phyloP scores from a whole-genome alignment of 352 stramenopile species.

The Phytophthora fragariae region DNA sequence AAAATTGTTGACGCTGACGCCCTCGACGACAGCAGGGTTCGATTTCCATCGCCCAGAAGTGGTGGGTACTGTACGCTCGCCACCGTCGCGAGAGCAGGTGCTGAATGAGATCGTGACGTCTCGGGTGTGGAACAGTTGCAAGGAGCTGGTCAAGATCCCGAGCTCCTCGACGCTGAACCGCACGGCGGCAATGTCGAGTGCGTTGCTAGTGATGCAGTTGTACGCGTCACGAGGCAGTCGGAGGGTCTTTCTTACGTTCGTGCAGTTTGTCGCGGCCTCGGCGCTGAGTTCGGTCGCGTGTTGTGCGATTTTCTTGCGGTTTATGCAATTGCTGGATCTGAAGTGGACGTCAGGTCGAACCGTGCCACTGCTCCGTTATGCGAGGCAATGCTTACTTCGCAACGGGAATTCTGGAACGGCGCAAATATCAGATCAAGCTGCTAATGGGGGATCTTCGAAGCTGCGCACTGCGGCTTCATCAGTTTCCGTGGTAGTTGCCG shows the following conservation, averaged over 20 bases:
- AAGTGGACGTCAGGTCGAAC: conserved; percentile 38
- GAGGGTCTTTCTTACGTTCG: conserved; percentile 59
- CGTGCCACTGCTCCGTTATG: conserved; percentile 48
- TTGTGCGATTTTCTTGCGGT: conserved; percentile 57
- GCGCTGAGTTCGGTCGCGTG: conserved; percentile 75
- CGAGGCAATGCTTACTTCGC: conserved; percentile 49
- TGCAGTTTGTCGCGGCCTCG: conserved; percentile 68
- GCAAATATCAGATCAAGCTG: conserved; percentile 31
- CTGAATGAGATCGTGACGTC: conserved; percentile 73
- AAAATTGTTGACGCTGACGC: conserved; percentile 30
- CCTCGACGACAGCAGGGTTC: conserved; percentile 60
- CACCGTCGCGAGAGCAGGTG: conserved; percentile 52
- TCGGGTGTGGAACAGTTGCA: conserved; percentile 65
- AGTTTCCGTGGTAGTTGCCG: conserved; percentile 38
- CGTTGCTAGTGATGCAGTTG: conserved; percentile 76
- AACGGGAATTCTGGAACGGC: conserved; percentile 30
- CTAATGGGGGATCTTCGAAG: conserved; percentile 17
- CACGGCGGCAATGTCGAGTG: conserved; percentile 74
- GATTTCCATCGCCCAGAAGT: conserved; percentile 66
- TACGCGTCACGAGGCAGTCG: conserved; percentile 75
- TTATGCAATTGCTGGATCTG: conserved; percentile 56
- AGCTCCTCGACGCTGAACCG: conserved; percentile 67
- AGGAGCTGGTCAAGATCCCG: conserved; percentile 67
- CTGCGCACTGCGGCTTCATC: conserved; percentile 40
- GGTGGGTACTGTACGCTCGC: conserved; percentile 31